Conservation (phyloP, 1,284 basidiomycete species). For the Irpex sp. region DNA sequence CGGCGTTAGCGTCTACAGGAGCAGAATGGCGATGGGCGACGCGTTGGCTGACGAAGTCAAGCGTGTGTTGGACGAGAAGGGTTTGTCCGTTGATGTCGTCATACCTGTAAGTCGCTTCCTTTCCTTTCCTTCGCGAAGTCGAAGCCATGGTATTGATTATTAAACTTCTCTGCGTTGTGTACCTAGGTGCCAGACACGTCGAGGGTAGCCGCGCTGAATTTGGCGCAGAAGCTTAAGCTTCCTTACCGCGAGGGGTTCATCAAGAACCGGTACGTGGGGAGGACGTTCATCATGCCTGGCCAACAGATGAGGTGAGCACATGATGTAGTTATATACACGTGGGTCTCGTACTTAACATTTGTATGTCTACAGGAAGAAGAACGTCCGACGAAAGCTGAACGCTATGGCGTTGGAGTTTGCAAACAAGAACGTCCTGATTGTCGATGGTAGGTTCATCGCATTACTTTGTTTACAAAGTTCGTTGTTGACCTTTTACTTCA, state of each 20-base stretch:
- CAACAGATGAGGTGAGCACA: constrained; percentile 77
- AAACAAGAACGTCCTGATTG: constrained; percentile 90
- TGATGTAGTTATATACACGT: constrained; percentile 1
- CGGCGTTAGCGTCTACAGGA: constrained; percentile 95
- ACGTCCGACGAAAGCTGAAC: constrained; percentile 94
- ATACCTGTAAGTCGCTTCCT: constrained; percentile 72
- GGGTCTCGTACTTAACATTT: not conserved
- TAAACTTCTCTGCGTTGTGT: constrained; percentile 5
- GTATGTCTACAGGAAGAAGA: constrained; percentile 68
- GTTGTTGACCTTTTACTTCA: too few species aligned
- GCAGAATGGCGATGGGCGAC: constrained; percentile 99
- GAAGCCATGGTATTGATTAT: too few species aligned
- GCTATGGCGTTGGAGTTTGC: constrained; percentile 99
- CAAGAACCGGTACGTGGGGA: constrained; percentile 97
- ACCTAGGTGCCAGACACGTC: constrained; percentile 92
- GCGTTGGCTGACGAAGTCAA: constrained; percentile 87
- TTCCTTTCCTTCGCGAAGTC: constrained; percentile 1
- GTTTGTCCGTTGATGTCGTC: constrained; percentile 86
- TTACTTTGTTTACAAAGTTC: not conserved
- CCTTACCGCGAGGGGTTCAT: constrained; percentile 99
- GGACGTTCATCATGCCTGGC: constrained; percentile 99
- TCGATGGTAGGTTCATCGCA: constrained; percentile 75
- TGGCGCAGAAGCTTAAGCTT: constrained; percentile 86
- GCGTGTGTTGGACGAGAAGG: constrained; percentile 66
- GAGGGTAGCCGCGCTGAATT: constrained; percentile 92